phyloP scores from a whole-genome alignment of 2,329 filamentous ascomycete genomes.

The Fusarium citri region DNA sequence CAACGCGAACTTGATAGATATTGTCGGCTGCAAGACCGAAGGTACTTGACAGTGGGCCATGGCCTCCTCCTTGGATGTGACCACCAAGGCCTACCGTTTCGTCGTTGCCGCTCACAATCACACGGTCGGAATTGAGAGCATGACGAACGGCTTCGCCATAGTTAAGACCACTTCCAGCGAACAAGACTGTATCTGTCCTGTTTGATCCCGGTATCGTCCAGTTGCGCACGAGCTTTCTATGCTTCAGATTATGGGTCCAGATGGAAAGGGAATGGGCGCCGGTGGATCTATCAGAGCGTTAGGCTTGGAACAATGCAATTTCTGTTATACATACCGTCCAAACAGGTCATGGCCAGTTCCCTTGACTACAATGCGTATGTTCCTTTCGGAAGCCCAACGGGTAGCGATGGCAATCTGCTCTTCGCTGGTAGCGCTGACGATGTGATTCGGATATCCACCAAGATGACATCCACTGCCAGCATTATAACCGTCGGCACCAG shows the following conservation, averaged over 20 bases:
- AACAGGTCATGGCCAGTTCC: background rate
- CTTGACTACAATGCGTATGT: background rate
- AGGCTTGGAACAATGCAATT: background rate
- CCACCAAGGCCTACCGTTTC: background rate
- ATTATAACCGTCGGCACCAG: background rate
- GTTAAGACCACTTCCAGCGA: background rate
- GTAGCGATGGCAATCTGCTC: background rate
- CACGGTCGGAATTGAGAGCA: background rate
- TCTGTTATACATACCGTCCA: background rate
- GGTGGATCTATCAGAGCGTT: background rate
- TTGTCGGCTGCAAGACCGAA: constrained; percentile 1
- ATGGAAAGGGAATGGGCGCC: background rate
- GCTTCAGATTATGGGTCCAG: background rate
- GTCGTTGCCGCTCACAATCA: background rate
- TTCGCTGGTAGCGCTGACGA: background rate
- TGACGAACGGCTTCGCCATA: background rate
- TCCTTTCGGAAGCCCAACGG: background rate
- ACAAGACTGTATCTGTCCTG: background rate
- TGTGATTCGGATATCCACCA: background rate
- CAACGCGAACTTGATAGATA: background rate
- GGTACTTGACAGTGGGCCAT: background rate
- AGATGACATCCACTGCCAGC: background rate
- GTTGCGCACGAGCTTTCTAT: background rate
- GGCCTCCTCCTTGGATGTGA: background rate
- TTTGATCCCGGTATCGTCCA: background rate